These are phyloP conservation scores for Calonectria leucothoes DNA, from an alignment of 2,329 filamentous ascomycete species.

Conservation along the genomic window DNA sequence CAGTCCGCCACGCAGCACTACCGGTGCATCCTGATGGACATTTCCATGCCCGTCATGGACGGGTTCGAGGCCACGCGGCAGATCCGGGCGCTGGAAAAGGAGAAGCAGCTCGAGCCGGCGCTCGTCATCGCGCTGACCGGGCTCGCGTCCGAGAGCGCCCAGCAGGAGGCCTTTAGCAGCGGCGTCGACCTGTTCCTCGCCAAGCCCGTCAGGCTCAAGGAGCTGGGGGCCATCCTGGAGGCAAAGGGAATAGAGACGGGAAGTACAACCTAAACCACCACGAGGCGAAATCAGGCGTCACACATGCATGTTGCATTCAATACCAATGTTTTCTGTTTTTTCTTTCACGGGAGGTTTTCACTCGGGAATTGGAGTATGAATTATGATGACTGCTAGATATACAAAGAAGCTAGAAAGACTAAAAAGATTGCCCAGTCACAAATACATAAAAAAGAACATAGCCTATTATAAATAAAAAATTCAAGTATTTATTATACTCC, in stretches of 20 bases:
- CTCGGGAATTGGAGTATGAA: background rate
- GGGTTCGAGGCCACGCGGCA: slow-evolving; percentile 61
- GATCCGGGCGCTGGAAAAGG: slow-evolving; percentile 62
- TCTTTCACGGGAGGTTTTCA: background rate
- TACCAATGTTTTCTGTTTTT: background rate
- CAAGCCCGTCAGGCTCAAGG: slow-evolving; percentile 61
- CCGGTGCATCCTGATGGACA: slow-evolving; percentile 56
- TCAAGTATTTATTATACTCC: background rate
- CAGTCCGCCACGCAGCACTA: slow-evolving; percentile 36
- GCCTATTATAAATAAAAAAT: background rate
- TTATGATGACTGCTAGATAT: background rate
- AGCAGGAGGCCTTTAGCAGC: slow-evolving; percentile 64
- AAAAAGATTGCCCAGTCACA: background rate
- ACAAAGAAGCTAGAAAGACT: background rate
- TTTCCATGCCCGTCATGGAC: slow-evolving; percentile 69
- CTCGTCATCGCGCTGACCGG: slow-evolving; percentile 66
- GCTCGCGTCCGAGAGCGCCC: slow-evolving; percentile 59
- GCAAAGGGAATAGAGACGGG: background rate
- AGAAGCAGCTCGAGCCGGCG: slow-evolving; percentile 52
- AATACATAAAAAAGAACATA: background rate
- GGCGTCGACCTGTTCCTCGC: slow-evolving; percentile 67
- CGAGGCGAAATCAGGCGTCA: background rate
- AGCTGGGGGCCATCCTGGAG: slow-evolving; percentile 43
- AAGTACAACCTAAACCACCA: background rate
- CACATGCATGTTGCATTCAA: background rate